Conservation (phyloP, 495 filamentous ascomycete genomes). For the Articulospora tetracladia region DNA sequence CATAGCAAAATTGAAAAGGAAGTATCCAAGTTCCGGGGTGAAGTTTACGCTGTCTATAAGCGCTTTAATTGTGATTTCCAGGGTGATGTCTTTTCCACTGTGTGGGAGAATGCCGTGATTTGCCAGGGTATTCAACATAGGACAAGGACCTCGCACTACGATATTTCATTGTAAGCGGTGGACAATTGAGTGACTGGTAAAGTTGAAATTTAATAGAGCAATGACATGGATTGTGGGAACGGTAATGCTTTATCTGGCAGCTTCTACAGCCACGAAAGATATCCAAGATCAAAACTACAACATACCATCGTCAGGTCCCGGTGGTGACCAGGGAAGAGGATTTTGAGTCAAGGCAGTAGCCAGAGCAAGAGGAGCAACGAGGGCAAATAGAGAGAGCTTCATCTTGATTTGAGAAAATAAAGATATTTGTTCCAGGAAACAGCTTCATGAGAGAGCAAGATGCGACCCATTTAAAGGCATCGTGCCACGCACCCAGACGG, state of each 20-base stretch:
- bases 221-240: neutral
- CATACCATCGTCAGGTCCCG: slow-evolving; percentile 6
- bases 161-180: neutral
- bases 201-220: neutral
- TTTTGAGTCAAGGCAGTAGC: neutral
- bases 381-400: neutral
- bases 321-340: neutral
- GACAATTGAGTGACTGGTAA: neutral
- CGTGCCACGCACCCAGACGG: neutral
- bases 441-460: neutral
- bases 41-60: neutral
- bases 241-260: neutral
- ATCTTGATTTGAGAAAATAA: neutral
- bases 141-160: slow-evolving; percentile 33
- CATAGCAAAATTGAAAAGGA: slow-evolving; percentile 2
- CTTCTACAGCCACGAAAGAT: neutral
- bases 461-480: neutral
- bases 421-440: neutral
- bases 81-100: slow-evolving; percentile 38
- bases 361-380: neutral
- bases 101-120: slow-evolving; percentile 50
- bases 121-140: slow-evolving; percentile 49
- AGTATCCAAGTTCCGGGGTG: neutral
- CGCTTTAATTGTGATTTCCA: slow-evolving; percentile 8
- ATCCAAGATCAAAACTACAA: neutral